Evolutionary conservation across 1,139 yeast genomes (phyloP), one percentile per base, ranked within the genome.

Genomic region (Kurtzmaniella natalensis): DNA sequence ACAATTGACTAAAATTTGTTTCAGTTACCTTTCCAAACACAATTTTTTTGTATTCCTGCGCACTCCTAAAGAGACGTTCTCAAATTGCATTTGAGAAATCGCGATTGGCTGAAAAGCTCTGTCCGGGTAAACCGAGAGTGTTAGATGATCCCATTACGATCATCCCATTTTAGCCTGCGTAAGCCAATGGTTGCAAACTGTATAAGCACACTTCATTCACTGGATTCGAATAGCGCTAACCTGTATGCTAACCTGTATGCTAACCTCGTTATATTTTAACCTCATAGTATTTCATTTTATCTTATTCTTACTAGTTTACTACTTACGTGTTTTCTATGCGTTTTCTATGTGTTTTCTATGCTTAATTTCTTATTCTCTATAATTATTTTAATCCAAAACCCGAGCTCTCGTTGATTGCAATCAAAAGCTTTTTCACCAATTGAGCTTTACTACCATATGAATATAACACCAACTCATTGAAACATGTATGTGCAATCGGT

Each of bases 401-500:
- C 39, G 86, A 81, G 41, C 92, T 79, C 51, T 83, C 94, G 34
- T 71, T 61, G 20, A 92, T 72, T 0, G 96, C 96, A 42, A 68
- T 51, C 13, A 61, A 53, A 38, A 92, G 56, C 57, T 85, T 88
- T 2, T 53, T 43, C 30, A 61, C 55, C 40, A 89, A 59, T 44
- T 73, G 76, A 18, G 68, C 75, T 39, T 65, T 64, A 4, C 72
- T 51, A 5, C 57, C 47, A 53, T 89, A 92, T 33, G 77, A 78
- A 57, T 79, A 83, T 6, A 92, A 45, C 36, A 92, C 85, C 27
- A 92, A 57, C 59, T 89, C 96, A 51, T 88, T 89, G 60, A 89
- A 92, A 48, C 97, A 92, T 0, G 97, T 92, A 50, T 89, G 97
- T 0, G 96, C 89, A 8, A 81, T 61, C 0, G 97, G 97, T 19